phyloP scores from a whole-genome alignment of 768 basidiomycete genomes.

The Trametes cubensis region DNA sequence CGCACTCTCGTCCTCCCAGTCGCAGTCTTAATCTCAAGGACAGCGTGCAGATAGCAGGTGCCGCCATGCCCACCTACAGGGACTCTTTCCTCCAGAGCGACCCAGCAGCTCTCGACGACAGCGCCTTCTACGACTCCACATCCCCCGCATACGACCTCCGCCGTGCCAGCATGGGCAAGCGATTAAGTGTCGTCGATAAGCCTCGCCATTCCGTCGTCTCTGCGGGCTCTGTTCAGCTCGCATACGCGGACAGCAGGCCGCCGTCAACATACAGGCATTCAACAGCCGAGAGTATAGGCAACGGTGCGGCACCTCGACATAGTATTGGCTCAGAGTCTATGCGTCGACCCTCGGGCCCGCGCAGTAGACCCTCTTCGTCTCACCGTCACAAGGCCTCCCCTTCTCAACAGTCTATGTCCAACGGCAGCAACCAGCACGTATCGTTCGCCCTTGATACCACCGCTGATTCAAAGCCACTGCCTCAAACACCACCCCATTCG shows the following conservation, averaged over 20 bases:
- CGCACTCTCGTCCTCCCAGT: conserved; percentile 35
- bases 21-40: conserved; percentile 32
- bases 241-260: conserved; percentile 31
- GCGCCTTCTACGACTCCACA: conserved; percentile 36
- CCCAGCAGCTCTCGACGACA: conserved; percentile 32
- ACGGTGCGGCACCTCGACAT: conserved; percentile 15
- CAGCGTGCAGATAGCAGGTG: conserved; percentile 28
- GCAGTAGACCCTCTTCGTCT: conserved; percentile 17
- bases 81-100: conserved; percentile 37
- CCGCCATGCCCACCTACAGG: conserved; percentile 37
- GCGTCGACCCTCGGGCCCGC: conserved; percentile 20
- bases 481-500: conserved; percentile 17
- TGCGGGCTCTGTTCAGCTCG: conserved; percentile 33
- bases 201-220: conserved; percentile 31
- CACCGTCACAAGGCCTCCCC: conserved; percentile 11
- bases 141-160: conserved; percentile 25
- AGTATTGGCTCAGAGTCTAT: conserved; percentile 19
- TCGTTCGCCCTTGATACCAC: conserved; percentile 7
- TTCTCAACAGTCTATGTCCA: conserved; percentile 11
- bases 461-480: conserved; percentile 10
- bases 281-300: conserved; percentile 20
- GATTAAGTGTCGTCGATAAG: conserved; percentile 29
- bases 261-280: conserved; percentile 27
- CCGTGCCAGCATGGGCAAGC: conserved; percentile 27
- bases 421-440: conserved; percentile 6